Conservation (phyloP, 2,329 filamentous ascomycete species). For the Cladophialophora carrionii region DNA sequence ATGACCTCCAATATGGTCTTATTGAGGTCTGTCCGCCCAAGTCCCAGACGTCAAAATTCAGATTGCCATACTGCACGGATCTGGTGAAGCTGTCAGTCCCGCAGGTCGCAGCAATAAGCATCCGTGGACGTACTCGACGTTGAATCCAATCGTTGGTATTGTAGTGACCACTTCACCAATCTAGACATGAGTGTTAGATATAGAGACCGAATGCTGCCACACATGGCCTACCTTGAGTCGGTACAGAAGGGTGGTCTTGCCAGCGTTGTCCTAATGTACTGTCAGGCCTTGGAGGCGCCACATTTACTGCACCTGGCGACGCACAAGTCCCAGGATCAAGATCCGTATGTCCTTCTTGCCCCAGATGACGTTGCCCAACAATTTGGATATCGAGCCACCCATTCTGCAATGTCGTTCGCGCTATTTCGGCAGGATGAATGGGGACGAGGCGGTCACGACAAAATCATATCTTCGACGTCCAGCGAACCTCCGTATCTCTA, state of each 20-base stretch:
- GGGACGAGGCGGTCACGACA: conserved; percentile 15
- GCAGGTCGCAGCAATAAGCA: background rate
- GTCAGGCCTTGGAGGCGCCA: conserved; percentile 23
- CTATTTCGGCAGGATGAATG: conserved; percentile 1
- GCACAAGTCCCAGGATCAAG: conserved; percentile 87
- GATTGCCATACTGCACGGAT: conserved; percentile 95
- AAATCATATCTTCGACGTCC: conserved; percentile 22
- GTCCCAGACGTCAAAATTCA: conserved; percentile 99
- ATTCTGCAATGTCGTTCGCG: conserved; percentile 45
- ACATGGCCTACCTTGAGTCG: conserved; percentile 74
- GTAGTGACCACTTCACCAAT: conserved; percentile 99
- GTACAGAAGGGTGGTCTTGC: conserved; percentile 96
- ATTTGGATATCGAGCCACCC: conserved; percentile 60
- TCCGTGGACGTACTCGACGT: conserved; percentile 68
- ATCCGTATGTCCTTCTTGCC: conserved; percentile 98
- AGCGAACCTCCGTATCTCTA: background rate
- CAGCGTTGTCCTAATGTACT: conserved; percentile 79
- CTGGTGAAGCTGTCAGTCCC: conserved; percentile 21
- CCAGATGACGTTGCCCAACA: conserved; percentile 74
- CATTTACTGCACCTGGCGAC: conserved; percentile 42
- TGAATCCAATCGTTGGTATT: conserved; percentile 98
- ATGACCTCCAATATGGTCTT: conserved; percentile 97
- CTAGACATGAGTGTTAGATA: conserved; percentile 52
- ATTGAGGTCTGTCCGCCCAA: conserved; percentile 98
- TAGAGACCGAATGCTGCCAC: conserved; percentile 24